Percentiles rank a stretch among this genome's conserved stretches.
Evolutionary conservation across 805 yeast species (phyloP).

Genomic region (Ogataea populi-albae): DNA sequence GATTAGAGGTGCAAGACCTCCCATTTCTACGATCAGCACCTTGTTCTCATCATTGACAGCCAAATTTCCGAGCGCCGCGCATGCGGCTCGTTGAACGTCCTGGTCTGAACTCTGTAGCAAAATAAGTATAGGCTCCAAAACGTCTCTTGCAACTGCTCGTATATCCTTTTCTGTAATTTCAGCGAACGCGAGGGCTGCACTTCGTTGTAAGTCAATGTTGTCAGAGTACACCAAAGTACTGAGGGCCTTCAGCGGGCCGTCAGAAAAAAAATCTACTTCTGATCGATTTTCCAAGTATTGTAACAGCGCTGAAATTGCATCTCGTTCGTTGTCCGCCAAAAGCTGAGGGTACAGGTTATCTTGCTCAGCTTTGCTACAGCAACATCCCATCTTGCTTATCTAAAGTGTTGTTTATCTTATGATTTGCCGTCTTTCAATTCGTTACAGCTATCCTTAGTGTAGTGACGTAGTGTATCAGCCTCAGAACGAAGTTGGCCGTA

Average conservation of each 20-base stretch:
- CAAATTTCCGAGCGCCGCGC: constrained; percentile 97
- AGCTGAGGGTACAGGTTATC: constrained; percentile 72
- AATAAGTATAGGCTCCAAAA: constrained; percentile 88
- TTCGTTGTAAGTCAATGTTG: constrained; percentile 89
- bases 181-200: constrained; percentile 97
- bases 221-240: constrained; percentile 93
- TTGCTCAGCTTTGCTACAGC: constrained; percentile 47
- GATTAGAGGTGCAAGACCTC: constrained; percentile 93
- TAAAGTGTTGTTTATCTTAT: too few species aligned
- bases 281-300: constrained; percentile 86
- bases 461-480: too few species aligned
- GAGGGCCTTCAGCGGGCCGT: constrained; percentile 83
- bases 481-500: too few species aligned
- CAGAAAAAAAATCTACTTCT: constrained; percentile 85
- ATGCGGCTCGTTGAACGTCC: constrained; percentile 97
- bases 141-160: constrained; percentile 84
- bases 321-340: constrained; percentile 93
- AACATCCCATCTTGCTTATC: constrained; percentile 49
- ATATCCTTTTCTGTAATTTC: constrained; percentile 97
- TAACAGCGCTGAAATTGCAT: constrained; percentile 86
- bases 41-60: constrained; percentile 97
- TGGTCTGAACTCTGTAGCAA: constrained; percentile 83
- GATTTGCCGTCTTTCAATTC: too few species aligned
- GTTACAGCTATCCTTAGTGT: too few species aligned
- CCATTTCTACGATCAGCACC: constrained; percentile 92